Evolutionary conservation across 768 basidiomycete species (phyloP).

Genomic region (Exidia glandulosa): DNA sequence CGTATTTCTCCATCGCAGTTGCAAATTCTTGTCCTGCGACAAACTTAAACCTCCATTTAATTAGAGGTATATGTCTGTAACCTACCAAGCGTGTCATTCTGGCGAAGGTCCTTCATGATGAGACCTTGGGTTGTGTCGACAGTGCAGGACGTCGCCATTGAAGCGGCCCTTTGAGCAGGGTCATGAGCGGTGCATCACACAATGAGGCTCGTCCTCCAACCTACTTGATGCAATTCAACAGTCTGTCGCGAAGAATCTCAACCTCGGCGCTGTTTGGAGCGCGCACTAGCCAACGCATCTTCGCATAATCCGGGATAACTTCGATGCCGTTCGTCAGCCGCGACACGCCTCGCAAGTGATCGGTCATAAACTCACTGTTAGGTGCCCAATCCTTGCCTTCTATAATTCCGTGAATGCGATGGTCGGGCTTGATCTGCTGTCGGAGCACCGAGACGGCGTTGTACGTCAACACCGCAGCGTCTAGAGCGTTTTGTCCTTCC

Average conservation of each 20-base stretch:
- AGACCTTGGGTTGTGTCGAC: conserved; percentile 30
- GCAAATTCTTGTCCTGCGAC: conserved; percentile 42
- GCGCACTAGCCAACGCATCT: conserved; percentile 60
- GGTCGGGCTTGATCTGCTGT: conserved; percentile 77
- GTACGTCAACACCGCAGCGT: conserved; percentile 82
- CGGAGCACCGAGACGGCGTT: conserved; percentile 66
- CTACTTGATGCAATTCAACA: conserved; percentile 63
- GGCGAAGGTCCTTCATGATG: conserved; percentile 46
- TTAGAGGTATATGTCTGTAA: not conserved
- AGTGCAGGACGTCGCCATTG: conserved; percentile 38
- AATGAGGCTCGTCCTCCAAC: conserved; percentile 13
- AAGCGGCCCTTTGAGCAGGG: conserved; percentile 45
- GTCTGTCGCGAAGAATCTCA: conserved; percentile 40
- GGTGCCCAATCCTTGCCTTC: conserved; percentile 55
- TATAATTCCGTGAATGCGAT: conserved; percentile 70
- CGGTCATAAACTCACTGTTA: conserved; percentile 40
- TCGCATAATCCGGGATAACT: conserved; percentile 81
- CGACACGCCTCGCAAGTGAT: not conserved
- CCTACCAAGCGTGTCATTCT: conserved; percentile 47
- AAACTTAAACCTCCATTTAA: not conserved
- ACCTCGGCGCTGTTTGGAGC: conserved; percentile 55
- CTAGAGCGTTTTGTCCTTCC: conserved; percentile 80
- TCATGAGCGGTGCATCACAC: conserved; percentile 7
- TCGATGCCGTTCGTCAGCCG: not conserved
- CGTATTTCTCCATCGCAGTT: conserved; percentile 34